Evolutionary conservation across 2,329 filamentous ascomycete species (phyloP).

Genomic region (Lachnellula occidentalis): DNA sequence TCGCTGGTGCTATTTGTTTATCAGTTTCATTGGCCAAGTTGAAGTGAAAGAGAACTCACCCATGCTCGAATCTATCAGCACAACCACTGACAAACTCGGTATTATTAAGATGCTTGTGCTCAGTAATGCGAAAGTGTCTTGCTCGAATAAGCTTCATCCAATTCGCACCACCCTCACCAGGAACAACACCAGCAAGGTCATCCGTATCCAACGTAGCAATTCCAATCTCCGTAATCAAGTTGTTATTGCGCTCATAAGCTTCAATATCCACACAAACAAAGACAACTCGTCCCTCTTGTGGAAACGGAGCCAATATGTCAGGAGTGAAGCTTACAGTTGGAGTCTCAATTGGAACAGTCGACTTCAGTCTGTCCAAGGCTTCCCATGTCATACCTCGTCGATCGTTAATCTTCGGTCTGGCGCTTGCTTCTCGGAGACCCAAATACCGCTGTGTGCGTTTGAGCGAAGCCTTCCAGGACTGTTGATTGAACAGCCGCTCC

Average conservation of each 20-base stretch:
- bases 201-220: conserved; percentile 73
- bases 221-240: conserved; percentile 77
- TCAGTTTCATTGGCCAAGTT: background rate
- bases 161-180: conserved; percentile 54
- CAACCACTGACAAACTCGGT: conserved; percentile 63
- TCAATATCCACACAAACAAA: conserved; percentile 82
- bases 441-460: conserved; percentile 65
- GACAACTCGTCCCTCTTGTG: conserved; percentile 51
- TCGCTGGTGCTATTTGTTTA: conserved; percentile 43
- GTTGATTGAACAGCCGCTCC: conserved; percentile 44
- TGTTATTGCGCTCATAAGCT: conserved; percentile 62
- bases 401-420: background rate
- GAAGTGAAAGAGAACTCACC: conserved; percentile 40
- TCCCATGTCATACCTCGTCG: conserved; percentile 25
- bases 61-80: conserved; percentile 71
- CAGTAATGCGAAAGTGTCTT: conserved; percentile 71
- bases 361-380: conserved; percentile 21
- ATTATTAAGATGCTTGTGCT: conserved; percentile 64
- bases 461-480: conserved; percentile 49
- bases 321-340: conserved; percentile 37
- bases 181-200: conserved; percentile 46
- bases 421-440: conserved; percentile 49
- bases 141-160: conserved; percentile 66
- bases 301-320: conserved; percentile 39
- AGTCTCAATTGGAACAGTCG: conserved; percentile 22